phyloP scores from a whole-genome alignment of 176 grass and related monocot genomes.

The Thinopyrum elongatum region DNA sequence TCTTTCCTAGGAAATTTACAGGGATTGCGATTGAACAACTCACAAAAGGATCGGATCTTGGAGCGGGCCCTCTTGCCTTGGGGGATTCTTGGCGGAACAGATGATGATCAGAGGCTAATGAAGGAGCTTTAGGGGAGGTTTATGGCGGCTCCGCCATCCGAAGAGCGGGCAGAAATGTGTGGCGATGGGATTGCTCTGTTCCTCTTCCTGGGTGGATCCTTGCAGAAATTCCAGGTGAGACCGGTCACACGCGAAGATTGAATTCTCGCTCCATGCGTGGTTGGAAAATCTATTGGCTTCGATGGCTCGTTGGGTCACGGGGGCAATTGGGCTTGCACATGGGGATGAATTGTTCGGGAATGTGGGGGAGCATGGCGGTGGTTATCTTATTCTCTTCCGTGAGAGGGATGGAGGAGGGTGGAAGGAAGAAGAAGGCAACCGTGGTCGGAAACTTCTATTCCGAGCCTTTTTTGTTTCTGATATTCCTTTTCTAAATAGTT shows the following conservation, averaged over 20 bases:
- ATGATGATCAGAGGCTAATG: not conserved
- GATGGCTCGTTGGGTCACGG: constrained; percentile 1
- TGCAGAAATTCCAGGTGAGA: constrained; percentile 26
- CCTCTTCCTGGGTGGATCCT: constrained; percentile 26
- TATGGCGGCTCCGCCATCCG: constrained; percentile 1
- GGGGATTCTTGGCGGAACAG: constrained; percentile 3
- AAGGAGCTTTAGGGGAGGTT: constrained; percentile 40
- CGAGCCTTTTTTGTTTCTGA: too few species aligned
- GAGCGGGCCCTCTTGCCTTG: not conserved
- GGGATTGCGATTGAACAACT: constrained; percentile 29
- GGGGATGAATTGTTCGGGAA: constrained; percentile 35
- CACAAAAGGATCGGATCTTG: constrained; percentile 38
- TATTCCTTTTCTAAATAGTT: too few species aligned
- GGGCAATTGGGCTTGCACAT: constrained; percentile 33
- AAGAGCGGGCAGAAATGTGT: not conserved
- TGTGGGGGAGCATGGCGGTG: constrained; percentile 29
- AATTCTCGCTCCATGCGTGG: constrained; percentile 28
- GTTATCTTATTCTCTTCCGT: constrained; percentile 9
- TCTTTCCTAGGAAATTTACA: constrained; percentile 3
- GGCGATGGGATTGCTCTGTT: constrained; percentile 24
- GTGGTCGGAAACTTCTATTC: constrained; percentile 27
- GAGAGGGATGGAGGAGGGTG: not conserved
- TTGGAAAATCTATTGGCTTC: constrained; percentile 7
- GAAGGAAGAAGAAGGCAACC: constrained; percentile 34
- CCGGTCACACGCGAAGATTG: constrained; percentile 34